phyloP scores from a whole-genome alignment of 1,284 basidiomycete genomes.

The Trametes pubescens region DNA sequence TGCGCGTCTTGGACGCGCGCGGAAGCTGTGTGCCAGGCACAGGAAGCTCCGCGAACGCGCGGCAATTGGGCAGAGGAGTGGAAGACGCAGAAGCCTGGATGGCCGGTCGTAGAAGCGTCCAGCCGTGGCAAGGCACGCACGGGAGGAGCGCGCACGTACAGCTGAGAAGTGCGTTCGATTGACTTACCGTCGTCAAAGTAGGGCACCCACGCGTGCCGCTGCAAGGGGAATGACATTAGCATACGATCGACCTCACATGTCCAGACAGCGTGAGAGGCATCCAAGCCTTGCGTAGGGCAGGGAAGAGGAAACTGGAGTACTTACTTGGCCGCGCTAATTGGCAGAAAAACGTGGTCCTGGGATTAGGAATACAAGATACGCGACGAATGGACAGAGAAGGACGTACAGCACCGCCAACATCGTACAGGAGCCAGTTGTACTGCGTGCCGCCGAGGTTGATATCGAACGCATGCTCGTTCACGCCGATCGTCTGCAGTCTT shows the following conservation, averaged over 20 bases:
- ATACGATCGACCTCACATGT: neutral
- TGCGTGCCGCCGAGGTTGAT: constrained; percentile 65
- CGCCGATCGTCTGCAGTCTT: constrained; percentile 79
- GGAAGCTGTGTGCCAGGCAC: constrained; percentile 6
- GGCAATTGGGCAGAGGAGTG: neutral
- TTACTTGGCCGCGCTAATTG: constrained; percentile 60
- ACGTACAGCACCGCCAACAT: constrained; percentile 82
- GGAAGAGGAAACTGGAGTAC: constrained; percentile 28
- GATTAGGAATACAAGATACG: neutral
- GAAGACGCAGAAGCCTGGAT: neutral
- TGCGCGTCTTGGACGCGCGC: constrained; percentile 2
- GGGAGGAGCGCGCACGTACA: neutral
- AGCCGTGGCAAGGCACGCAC: neutral
- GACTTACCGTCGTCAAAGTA: constrained; percentile 82
- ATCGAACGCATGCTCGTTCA: constrained; percentile 78
- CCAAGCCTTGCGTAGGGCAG: constrained; percentile 2
- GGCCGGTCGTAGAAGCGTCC: constrained; percentile 1
- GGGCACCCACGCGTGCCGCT: constrained; percentile 83
- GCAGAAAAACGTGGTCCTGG: constrained; percentile 10
- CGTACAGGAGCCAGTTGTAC: constrained; percentile 80
- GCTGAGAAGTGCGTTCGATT: constrained; percentile 8
- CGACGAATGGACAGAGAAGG: constrained; percentile 6
- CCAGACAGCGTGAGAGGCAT: constrained; percentile 15
- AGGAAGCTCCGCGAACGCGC: constrained; percentile 2
- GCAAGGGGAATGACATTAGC: constrained; percentile 22